Conservation (phyloP, 208 protist species). For the Plasmodiophora brassicae region DNA sequence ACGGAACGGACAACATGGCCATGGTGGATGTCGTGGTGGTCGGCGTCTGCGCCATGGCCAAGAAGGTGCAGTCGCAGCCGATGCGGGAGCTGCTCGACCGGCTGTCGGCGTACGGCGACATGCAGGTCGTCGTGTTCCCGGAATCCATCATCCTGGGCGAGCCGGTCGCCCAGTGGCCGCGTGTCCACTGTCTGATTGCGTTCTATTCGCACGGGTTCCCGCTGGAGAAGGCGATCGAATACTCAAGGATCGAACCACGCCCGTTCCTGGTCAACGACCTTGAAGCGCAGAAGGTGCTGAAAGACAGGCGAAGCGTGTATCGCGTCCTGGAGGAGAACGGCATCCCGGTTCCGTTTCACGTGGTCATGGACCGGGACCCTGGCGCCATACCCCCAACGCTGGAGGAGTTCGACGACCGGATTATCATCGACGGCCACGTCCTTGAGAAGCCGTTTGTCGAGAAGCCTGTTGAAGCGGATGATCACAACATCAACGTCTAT, state of each 20-base stretch:
- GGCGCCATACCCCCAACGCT: neutral
- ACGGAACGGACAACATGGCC: neutral
- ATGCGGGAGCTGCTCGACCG: conserved; percentile 43
- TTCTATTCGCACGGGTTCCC: conserved; percentile 71
- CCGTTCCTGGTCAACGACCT: conserved; percentile 68
- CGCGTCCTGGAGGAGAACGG: conserved; percentile 47
- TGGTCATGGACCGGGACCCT: conserved; percentile 40
- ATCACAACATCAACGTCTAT: conserved; percentile 78
- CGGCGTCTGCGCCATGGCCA: conserved; percentile 47
- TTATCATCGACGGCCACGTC: conserved; percentile 55
- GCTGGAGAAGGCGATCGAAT: conserved; percentile 63
- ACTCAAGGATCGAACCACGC: conserved; percentile 49
- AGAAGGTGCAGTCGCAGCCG: conserved; percentile 45
- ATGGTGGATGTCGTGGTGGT: conserved; percentile 35
- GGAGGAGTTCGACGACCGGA: conserved; percentile 25
- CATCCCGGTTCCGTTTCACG: conserved; percentile 60
- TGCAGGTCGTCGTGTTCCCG: neutral
- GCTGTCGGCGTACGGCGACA: neutral
- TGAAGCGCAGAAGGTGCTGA: conserved; percentile 51
- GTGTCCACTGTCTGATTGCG: conserved; percentile 59
- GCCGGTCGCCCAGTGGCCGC: conserved; percentile 65
- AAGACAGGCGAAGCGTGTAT: conserved; percentile 62
- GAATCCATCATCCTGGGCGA: conserved; percentile 51
- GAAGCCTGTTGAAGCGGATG: conserved; percentile 71
- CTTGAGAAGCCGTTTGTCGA: conserved; percentile 79